Base-by-base conservation (phyloP, 768 basidiomycete species). In the Auriscalpium microsporum region DNA sequence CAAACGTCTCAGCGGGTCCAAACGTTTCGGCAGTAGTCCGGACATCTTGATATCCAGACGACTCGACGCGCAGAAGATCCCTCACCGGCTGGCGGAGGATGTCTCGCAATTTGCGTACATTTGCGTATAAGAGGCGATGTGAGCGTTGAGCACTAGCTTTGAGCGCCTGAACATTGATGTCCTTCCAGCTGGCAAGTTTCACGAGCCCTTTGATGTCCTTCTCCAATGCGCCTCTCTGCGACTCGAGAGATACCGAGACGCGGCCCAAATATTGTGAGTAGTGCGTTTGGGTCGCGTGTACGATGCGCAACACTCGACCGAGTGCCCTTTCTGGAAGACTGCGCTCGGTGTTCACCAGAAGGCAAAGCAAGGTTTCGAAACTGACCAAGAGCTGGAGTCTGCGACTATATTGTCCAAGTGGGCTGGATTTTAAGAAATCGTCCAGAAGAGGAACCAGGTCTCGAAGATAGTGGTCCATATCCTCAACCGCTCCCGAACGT, bases 121-220 rank as follows among this genome's bases (percentile, higher is more conserved):
- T 79, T 68, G 90, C 92, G 79, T 91, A 94, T 2, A 99, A 74
- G 59, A 94, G 90, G 56, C 84, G 85, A 67, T 99, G 96, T 1
- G 92, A 93, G 63, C 77, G 83, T 56, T 88, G 83, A 0, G 96
- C 94, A 65, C 94, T 96, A 57, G 88, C 85, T 68, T 87, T 90
- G 56, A 99, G 76, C 2, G 96, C 94, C 59, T 90, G 86, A 10
- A 98, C 88, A 64, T 98, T 99, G 65, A 94, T 75, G 65, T 99
- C 96, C 69, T 90, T 96, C 96, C 96, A 98, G 64, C 94, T 97
- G 2, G 96, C 96, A 46, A 99, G 76, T 68, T 94, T 95, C 74
- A 98, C 86, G 66, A 93, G 86, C 45, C 80, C 83, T 56, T 77
- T 80, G 51, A 97, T 78, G 54, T 94, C 88, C 62, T 83, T 87